These are phyloP conservation scores for Taphrina pruni DNA, from an alignment of 1,139 yeast species.

Conservation along the genomic window DNA sequence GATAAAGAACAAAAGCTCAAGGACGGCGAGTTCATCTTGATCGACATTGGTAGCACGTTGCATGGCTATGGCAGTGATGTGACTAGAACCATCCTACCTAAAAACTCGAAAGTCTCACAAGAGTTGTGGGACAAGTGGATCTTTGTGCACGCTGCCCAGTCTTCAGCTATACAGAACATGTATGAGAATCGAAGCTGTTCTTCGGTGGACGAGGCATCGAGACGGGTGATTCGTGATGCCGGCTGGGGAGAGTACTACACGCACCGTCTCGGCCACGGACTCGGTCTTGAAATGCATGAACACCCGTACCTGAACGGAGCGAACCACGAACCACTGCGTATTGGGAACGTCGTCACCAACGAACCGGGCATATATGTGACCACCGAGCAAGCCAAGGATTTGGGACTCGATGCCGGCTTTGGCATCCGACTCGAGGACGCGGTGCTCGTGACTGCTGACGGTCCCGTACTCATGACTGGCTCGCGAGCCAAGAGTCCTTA, in stretches of 20 bases:
- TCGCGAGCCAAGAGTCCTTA: constrained; percentile 37
- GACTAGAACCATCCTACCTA: constrained; percentile 38
- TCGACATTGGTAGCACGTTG: constrained; percentile 34
- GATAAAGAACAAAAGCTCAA: not conserved
- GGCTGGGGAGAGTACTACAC: constrained; percentile 36
- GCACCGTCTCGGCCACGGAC: constrained; percentile 41
- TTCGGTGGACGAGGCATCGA: constrained; percentile 34
- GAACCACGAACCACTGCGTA: constrained; percentile 5
- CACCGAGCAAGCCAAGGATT: constrained; percentile 46
- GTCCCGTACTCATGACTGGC: constrained; percentile 56
- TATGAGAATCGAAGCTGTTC: constrained; percentile 19
- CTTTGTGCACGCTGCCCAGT: constrained; percentile 29
- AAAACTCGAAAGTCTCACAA: not conserved
- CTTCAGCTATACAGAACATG: constrained; percentile 19
- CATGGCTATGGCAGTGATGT: constrained; percentile 40
- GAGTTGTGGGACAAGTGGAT: constrained; percentile 18
- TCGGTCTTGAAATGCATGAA: constrained; percentile 42
- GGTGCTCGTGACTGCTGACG: constrained; percentile 69
- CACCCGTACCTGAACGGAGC: constrained; percentile 41
- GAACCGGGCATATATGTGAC: constrained; percentile 97
- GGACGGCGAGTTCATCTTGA: constrained; percentile 34
- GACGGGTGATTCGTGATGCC: constrained; percentile 16
- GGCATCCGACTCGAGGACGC: constrained; percentile 87
- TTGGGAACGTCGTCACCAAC: constrained; percentile 69
- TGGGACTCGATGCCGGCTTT: constrained; percentile 59